phyloP scores from a whole-genome alignment of 2,329 filamentous ascomycete genomes.

The Lachnellula suecica region DNA sequence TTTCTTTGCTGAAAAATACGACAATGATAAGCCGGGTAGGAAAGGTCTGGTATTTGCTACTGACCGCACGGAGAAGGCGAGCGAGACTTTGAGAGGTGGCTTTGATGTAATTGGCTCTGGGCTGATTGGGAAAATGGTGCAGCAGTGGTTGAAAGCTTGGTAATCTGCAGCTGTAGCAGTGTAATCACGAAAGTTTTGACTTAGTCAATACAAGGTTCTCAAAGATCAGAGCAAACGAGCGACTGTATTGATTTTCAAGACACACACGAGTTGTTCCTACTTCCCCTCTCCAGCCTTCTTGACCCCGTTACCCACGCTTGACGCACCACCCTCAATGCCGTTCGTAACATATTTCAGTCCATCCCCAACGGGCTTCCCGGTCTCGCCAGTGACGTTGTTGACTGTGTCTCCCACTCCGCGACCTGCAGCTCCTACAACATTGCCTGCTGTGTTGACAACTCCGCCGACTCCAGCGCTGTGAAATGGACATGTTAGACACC shows the following conservation, averaged over 20 bases:
- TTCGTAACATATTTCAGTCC: conserved; percentile 24
- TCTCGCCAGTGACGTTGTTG: conserved; percentile 21
- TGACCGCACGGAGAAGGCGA: conserved; percentile 32
- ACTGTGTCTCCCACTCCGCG: conserved; percentile 26
- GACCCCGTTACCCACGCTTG: conserved; percentile 21
- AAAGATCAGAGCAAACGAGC: too few relatives aligned
- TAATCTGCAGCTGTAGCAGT: too few relatives aligned
- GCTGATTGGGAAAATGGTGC: conserved; percentile 38
- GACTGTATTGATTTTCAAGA: too few relatives aligned
- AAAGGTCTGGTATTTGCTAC: conserved; percentile 41
- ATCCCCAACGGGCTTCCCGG: conserved; percentile 26
- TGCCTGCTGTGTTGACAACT: conserved; percentile 22
- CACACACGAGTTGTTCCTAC: too few relatives aligned
- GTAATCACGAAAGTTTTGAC: too few relatives aligned
- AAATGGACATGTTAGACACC: background rate
- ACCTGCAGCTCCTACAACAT: conserved; percentile 24
- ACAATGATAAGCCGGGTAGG: conserved; percentile 38
- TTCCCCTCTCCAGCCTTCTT: conserved; percentile 26
- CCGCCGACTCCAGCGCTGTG: conserved; percentile 21
- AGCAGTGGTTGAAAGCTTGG: conserved; percentile 30
- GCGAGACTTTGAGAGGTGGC: conserved; percentile 34
- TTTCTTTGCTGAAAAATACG: conserved; percentile 50
- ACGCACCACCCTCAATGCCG: conserved; percentile 24
- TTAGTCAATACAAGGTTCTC: too few relatives aligned
- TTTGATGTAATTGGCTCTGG: conserved; percentile 39